A percentile compares a stretch with the other conserved stretches of the same genome.
Conservation (phyloP, 2,329 filamentous ascomycete genomes). For the Colletotrichum viniferum region DNA sequence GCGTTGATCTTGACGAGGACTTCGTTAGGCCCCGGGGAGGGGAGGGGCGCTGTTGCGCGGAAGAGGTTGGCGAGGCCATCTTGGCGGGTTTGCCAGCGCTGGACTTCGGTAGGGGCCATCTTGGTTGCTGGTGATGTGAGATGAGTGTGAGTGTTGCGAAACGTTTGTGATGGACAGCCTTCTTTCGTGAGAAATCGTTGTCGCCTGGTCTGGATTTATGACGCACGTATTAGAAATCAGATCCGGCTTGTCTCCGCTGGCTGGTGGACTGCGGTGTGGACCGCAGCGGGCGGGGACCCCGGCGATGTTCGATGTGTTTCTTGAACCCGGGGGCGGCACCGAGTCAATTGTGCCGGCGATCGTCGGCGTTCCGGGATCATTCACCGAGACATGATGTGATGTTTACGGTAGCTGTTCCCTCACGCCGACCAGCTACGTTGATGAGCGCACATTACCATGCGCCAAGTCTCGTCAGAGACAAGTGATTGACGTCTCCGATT, state of each 20-base stretch:
- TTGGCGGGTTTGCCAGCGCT: constrained; percentile 60
- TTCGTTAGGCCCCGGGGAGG: constrained; percentile 53
- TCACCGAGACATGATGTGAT: background rate
- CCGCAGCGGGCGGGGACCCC: background rate
- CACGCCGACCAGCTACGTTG: background rate
- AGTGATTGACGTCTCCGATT: background rate
- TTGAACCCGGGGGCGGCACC: background rate
- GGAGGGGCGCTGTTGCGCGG: constrained; percentile 47
- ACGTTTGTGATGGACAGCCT: background rate
- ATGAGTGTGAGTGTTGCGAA: background rate
- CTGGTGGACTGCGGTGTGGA: background rate
- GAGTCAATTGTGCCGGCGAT: background rate
- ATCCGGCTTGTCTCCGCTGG: background rate
- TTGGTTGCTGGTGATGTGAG: background rate
- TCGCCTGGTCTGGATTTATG: background rate
- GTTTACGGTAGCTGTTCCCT: background rate
- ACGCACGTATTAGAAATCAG: constrained; percentile 19
- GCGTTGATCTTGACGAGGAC: constrained; percentile 52
- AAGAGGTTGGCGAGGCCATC: constrained; percentile 60
- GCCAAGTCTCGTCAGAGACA: background rate
- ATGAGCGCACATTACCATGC: background rate
- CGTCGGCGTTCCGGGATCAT: background rate
- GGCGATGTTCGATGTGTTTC: background rate
- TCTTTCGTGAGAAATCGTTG: background rate
- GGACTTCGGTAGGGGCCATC: constrained; percentile 7